Conservation (phyloP, 495 filamentous ascomycete species). For the Penicillium goetzii region DNA sequence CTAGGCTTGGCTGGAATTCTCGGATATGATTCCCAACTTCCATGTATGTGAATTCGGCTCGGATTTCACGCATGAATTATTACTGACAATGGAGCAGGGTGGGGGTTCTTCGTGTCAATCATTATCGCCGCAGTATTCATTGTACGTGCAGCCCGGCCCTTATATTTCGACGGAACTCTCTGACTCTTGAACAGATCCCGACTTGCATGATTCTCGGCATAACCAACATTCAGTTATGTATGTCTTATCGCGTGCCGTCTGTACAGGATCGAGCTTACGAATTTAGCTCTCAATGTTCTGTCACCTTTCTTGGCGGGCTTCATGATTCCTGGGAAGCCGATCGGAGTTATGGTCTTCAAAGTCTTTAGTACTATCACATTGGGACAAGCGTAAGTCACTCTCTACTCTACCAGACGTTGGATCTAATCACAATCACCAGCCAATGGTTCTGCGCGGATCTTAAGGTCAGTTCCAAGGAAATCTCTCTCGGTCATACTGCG, state of each 20-base stretch:
- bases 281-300: slow-evolving; percentile 59
- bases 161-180: background rate
- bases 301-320: slow-evolving; percentile 67
- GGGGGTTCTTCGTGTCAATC: slow-evolving; percentile 60
- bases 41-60: slow-evolving; percentile 24
- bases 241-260: background rate
- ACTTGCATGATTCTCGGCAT: slow-evolving; percentile 53
- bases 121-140: slow-evolving; percentile 31
- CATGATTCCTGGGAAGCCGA: slow-evolving; percentile 62
- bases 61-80: background rate
- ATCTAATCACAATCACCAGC: slow-evolving; percentile 6
- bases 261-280: background rate
- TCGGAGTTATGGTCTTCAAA: slow-evolving; percentile 70
- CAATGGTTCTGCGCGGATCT: slow-evolving; percentile 27
- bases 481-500: slow-evolving; percentile 11
- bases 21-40: slow-evolving; percentile 59
- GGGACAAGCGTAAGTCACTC: slow-evolving; percentile 34
- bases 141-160: slow-evolving; percentile 9
- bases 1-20: slow-evolving; percentile 58
- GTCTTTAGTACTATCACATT: slow-evolving; percentile 69
- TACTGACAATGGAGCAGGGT: slow-evolving; percentile 43
- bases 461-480: slow-evolving; percentile 16
- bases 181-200: slow-evolving; percentile 23
- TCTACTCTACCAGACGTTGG: too few relatives aligned
- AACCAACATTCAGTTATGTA: slow-evolving; percentile 53